These are phyloP conservation scores for Tricholoma sp. DNA, from an alignment of 768 basidiomycete species.

Conservation along the genomic window DNA sequence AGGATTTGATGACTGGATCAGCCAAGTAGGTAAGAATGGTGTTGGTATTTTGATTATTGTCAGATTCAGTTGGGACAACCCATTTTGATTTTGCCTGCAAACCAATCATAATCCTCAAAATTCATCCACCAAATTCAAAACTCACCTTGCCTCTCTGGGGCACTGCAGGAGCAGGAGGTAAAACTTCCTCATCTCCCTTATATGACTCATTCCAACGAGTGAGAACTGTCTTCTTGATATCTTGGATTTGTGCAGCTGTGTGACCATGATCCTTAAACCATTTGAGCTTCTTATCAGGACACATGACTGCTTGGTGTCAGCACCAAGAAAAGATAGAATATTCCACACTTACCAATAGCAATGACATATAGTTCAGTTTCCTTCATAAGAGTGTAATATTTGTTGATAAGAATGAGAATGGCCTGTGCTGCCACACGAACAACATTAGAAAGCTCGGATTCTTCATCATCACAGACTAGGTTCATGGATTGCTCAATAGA, in stretches of 20 bases:
- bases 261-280: neutral
- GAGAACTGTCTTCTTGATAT: neutral
- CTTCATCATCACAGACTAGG: slow-evolving; percentile 11
- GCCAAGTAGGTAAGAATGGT: slow-evolving; percentile 6
- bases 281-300: slow-evolving; percentile 5
- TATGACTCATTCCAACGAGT: neutral
- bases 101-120: neutral
- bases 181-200: neutral
- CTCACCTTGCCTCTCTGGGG: neutral
- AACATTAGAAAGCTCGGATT: slow-evolving; percentile 11
- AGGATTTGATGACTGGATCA: slow-evolving; percentile 2
- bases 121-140: neutral
- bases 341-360: slow-evolving; percentile 11
- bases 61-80: neutral
- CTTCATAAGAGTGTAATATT: slow-evolving; percentile 10
- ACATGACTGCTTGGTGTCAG: slow-evolving; percentile 22
- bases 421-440: slow-evolving; percentile 16
- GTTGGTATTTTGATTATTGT: neutral
- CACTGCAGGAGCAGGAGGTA: neutral
- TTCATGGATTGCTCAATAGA: slow-evolving; percentile 11
- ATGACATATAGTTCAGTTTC: slow-evolving; percentile 15
- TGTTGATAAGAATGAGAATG: slow-evolving; percentile 11
- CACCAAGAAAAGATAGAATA: slow-evolving; percentile 1
- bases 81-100: neutral
- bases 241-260: slow-evolving; percentile 1